Evolutionary conservation across 805 yeast species (phyloP).

Genomic region (Teunomyces barrocoloradensis): DNA sequence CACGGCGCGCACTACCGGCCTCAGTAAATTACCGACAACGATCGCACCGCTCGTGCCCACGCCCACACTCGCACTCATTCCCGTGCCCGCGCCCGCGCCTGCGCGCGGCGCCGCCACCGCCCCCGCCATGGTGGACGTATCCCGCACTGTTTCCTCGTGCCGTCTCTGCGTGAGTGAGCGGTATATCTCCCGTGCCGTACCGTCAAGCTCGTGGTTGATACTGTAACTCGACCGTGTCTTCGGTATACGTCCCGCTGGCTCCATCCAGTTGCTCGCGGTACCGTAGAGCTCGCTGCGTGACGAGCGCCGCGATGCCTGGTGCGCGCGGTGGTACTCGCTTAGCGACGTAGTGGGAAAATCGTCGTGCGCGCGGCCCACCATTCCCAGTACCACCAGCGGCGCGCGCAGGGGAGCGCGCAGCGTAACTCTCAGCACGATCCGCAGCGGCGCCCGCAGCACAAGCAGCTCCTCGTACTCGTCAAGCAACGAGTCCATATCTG

Average conservation of each 20-base stretch:
- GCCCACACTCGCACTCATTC: no score
- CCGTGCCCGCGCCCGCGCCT: no score
- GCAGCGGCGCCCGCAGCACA: constrained; percentile 12
- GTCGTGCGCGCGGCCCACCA: constrained; percentile 9
- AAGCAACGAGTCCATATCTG: constrained; percentile 39
- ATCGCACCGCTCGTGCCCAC: no score
- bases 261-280: constrained; percentile 54
- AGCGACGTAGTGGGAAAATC: constrained; percentile 35
- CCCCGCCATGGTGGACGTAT: no score
- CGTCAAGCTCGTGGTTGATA: constrained; percentile 22
- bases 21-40: no score
- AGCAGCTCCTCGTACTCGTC: constrained; percentile 42
- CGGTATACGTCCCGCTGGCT: constrained; percentile 26
- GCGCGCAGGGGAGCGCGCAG: not conserved
- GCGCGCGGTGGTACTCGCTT: constrained; percentile 32
- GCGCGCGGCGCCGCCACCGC: no score
- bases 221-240: constrained; percentile 26
- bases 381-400: constrained; percentile 3
- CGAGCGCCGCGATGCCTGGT: constrained; percentile 30
- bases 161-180: constrained; percentile 31
- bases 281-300: constrained; percentile 41
- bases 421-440: constrained; percentile 19
- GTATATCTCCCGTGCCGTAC: constrained; percentile 30
- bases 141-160: not conserved
- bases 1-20: no score